Evolutionary conservation across 2,329 filamentous ascomycete genomes (phyloP), one percentile per base, ranked within the genome.

Genomic region (Didymella keratinophila): DNA sequence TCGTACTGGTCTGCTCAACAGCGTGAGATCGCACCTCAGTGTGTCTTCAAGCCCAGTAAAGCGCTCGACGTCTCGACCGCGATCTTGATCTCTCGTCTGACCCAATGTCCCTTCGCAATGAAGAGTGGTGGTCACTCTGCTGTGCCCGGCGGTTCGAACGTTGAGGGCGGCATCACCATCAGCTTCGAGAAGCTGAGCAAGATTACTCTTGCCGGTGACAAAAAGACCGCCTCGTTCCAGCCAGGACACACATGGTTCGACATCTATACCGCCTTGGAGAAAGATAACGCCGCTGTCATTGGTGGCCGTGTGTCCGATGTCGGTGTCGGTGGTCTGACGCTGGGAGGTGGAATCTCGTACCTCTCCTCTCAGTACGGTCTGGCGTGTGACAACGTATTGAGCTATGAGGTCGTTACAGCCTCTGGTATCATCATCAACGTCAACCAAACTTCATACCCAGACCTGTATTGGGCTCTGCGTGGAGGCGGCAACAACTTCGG

Each of bases 101-200:
- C 64, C 5, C 60, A 67, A 49, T 75, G 71, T 49, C 70, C 70
- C 74, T 80, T 81, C 58, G 78, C 79, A 1, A 73, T 79, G 3
- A 80, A 78, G 55, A 76, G 78, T 44, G 80, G 80, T 30, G 80
- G 81, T 3, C 80, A 82, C 57, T 74, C 75, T 20, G 66, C 72
- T 3, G 74, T 76, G 55, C 67, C 73, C 0, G 79, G 79, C 21
- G 73, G 75, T 10, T 78, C 78, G 7, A 80, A 77, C 52, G 78
- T 80, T 16, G 65, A 74, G 0, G 68, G 69, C 27, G 80, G 80
- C 3, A 77, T 83, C 9, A 80, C 79, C 1, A 72, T 83, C 47
- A 78, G 78, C 53, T 69, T 82, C 28, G 71, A 71, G 23, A 62
- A 63, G 16, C 56, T 79, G 48, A 71, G 71, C 39, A 48, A 64